Evolutionary conservation across 805 yeast species (phyloP), one percentile per base, ranked within the genome.

Genomic region (Priceomyces haplophilus): DNA sequence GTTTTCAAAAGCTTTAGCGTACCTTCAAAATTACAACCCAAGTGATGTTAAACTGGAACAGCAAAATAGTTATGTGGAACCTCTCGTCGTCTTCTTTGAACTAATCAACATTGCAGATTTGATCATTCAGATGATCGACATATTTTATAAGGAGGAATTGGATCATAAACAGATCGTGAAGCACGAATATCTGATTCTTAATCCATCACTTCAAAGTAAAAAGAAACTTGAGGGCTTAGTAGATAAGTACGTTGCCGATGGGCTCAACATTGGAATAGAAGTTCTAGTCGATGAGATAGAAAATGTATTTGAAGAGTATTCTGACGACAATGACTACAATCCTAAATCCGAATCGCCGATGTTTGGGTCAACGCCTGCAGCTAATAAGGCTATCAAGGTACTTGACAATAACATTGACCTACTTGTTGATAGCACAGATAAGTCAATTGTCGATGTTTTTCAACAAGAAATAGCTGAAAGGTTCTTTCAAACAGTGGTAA

Each of bases 401-500:
- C 61, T 93, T 42, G 76, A 77, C 10, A 78, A 81, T 12, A 95
- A 91, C 57, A 80, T 90, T 47, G 79, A 77, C 43, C 65, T 90
- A 43, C 65, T 91, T 34, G 79, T 77, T 13, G 95, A 89, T 1
- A 78, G 93, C 4, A 87, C 97, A 0, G 98, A 91, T 42, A 87
- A 84, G 56, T 78, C 88, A 1, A 83, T 95, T 10, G 76, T 90
- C 19, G 98, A 90, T 52, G 95, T 91, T 0, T 93, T 89, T 57
- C 93, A 90, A 53, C 96, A 90, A 57, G 99, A 93, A 55, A 82
- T 91, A 25, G 96, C 96, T 0, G 87, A 88, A 59, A 62, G 98
- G 34, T 83, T 93, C 46, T 88, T 88, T 55, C 81, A 78, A 30
- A 72, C 82, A 1, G 67, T 93, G 21, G 85, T 88, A 33, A 89